Base-by-base conservation (phyloP, 78 protist species). In the Isochrysis galbana region DNA sequence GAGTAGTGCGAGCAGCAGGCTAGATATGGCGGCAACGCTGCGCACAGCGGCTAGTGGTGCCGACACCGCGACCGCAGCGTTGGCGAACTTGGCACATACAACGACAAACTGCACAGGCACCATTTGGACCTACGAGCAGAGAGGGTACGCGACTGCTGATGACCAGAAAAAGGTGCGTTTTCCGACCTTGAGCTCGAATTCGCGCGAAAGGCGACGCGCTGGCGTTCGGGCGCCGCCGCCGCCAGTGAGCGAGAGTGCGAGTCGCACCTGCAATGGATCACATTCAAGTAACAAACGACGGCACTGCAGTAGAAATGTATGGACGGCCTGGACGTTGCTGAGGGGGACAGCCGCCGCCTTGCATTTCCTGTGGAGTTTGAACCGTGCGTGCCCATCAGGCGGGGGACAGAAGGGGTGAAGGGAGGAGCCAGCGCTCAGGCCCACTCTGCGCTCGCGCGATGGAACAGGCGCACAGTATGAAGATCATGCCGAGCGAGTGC, bases 401-500 rank as follows among this genome's bases (percentile, higher is more conserved):
- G 67, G 19, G 67, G 67, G 67, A 54, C 32, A 54, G 19, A 54
- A 10, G 67, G 67, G 67, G 67, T 19, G 67, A 19, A 19, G 67
- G 67, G 32, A 19, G 67, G 67, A 54, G 67, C 10, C 32, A 54
- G 67, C 67, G 10, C 32, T 10, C 32, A 54, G 19, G 19, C 32
- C 32, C 10, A 54, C 32, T 10, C 32, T 54, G 67, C 67, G 10
- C 19, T 54, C 67, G 67, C 32, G 67, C 10, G 19, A 19, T 10
- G 67, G 67, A 19, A 54, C 10, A 19, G 32, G 67, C 67, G 67
- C 67, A 54, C 67, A 80, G 88, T 7, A 44, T 44, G 55, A 80
- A 80, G 39, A 80, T 54, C 39, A 80, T 7, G 48, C 55, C 88
- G 55, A 80, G 88, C 88, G 88, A n/a, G 88, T 80, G 88, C 55